Conservation (phyloP, 495 filamentous ascomycete species). For the Neurospora cerealis region DNA sequence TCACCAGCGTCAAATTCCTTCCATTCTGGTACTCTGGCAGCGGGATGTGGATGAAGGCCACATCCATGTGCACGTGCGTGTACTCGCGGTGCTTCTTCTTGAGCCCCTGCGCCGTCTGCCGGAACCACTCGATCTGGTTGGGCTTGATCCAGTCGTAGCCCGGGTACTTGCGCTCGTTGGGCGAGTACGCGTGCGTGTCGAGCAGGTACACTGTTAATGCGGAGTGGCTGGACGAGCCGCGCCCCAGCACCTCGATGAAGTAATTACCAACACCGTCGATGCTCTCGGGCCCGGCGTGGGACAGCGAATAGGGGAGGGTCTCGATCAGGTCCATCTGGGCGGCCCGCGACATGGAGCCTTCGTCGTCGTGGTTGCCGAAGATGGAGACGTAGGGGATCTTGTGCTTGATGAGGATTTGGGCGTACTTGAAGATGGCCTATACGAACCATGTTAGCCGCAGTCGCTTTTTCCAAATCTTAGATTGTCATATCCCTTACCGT, state of each 20-base stretch:
- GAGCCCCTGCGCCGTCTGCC: conserved; percentile 56
- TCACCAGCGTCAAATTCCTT: conserved; percentile 40
- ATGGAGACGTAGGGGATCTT: conserved; percentile 89
- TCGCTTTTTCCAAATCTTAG: background rate
- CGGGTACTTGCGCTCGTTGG: conserved; percentile 70
- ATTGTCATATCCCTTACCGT: conserved; percentile 35
- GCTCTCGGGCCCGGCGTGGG: conserved; percentile 65
- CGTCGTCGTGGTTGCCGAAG: conserved; percentile 96
- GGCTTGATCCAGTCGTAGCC: conserved; percentile 97
- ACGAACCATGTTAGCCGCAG: background rate
- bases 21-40: conserved; percentile 68
- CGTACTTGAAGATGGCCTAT: conserved; percentile 85
- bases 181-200: conserved; percentile 86
- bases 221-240: conserved; percentile 67
- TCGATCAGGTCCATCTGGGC: conserved; percentile 78
- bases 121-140: conserved; percentile 92
- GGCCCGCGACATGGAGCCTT: conserved; percentile 65
- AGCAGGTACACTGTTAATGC: conserved; percentile 89
- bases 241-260: conserved; percentile 79
- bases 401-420: conserved; percentile 72
- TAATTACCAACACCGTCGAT: conserved; percentile 93
- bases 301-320: conserved; percentile 80
- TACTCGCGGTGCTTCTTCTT: conserved; percentile 67
- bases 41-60: conserved; percentile 97
- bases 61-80: conserved; percentile 83